phyloP scores from a whole-genome alignment of 352 stramenopile genomes.

The Chrysophaeum taylorii region DNA sequence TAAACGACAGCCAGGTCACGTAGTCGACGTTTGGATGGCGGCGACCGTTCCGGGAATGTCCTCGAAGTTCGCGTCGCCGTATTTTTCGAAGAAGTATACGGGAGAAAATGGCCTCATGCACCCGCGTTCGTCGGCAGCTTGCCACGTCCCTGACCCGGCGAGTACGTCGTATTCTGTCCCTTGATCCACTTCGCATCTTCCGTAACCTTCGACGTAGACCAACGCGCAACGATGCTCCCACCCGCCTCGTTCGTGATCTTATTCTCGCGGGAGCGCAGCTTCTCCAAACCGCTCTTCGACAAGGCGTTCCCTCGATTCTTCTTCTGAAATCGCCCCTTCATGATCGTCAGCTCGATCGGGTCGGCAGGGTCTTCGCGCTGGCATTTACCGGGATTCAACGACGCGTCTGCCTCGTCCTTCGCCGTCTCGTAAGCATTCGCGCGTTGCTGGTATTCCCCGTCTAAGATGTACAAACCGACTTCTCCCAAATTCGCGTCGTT shows the following conservation, averaged over 20 bases:
- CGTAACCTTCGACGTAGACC: not conserved
- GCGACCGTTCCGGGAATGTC: slow-evolving; percentile 14
- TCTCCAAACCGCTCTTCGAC: slow-evolving; percentile 3
- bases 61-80: slow-evolving; percentile 16
- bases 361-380: not conserved
- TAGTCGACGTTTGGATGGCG: not conserved
- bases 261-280: slow-evolving; percentile 2
- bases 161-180: not conserved
- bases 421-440: not conserved
- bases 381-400: slow-evolving; percentile 2
- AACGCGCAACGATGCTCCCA: slow-evolving; percentile 9
- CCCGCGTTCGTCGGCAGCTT: slow-evolving; percentile 11
- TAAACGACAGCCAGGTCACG: not conserved
- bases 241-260: not conserved
- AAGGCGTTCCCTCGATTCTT: slow-evolving; percentile 10
- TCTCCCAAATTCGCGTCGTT: not conserved
- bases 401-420: not conserved
- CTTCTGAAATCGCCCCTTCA: not conserved
- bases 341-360: slow-evolving; percentile 13
- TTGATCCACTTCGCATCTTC: not conserved
- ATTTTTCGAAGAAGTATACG: slow-evolving; percentile 16
- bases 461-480: not conserved
- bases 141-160: not conserved
- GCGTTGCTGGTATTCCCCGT: not conserved
- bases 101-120: slow-evolving; percentile 17